Percentiles rank a stretch among this genome's conserved stretches.
Conservation (phyloP, 2,329 filamentous ascomycete species). For the Verticillium klebahnii region DNA sequence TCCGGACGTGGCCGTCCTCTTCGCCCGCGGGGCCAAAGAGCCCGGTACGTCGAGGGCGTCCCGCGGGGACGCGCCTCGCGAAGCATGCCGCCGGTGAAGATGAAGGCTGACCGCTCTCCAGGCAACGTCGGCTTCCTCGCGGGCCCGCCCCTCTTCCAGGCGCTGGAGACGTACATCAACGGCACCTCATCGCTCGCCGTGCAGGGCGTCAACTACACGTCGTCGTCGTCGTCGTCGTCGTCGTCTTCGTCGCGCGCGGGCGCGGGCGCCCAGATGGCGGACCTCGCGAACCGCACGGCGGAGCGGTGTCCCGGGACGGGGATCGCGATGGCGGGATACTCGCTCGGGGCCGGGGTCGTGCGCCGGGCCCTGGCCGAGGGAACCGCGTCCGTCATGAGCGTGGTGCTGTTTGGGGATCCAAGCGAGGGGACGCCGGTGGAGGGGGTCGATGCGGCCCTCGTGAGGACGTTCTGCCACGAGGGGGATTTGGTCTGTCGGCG, state of each 20-base stretch:
- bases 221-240: not conserved
- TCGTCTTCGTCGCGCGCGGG: not conserved
- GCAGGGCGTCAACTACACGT: constrained; percentile 20
- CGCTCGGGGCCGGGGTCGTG: constrained; percentile 21
- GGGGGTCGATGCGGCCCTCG: constrained; percentile 15
- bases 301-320: constrained; percentile 18
- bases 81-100: too few relatives aligned
- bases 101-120: constrained; percentile 7
- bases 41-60: constrained; percentile 4
- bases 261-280: constrained; percentile 24
- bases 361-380: constrained; percentile 17
- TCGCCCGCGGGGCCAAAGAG: constrained; percentile 13
- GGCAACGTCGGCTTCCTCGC: constrained; percentile 23
- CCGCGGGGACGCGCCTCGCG: too few relatives aligned
- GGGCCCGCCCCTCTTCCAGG: constrained; percentile 20
- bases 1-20: constrained; percentile 11
- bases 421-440: constrained; percentile 13
- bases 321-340: constrained; percentile 22
- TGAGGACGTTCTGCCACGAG: constrained; percentile 19
- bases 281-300: constrained; percentile 22
- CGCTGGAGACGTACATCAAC: constrained; percentile 15
- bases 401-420: constrained; percentile 26
- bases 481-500: constrained; percentile 23
- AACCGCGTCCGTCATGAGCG: constrained; percentile 19
- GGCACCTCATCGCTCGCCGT: constrained; percentile 15